Percentiles rank a stretch among this genome's conserved stretches.
Conservation (phyloP, 2,329 filamentous ascomycete species). For the Colletotrichum paranaense region DNA sequence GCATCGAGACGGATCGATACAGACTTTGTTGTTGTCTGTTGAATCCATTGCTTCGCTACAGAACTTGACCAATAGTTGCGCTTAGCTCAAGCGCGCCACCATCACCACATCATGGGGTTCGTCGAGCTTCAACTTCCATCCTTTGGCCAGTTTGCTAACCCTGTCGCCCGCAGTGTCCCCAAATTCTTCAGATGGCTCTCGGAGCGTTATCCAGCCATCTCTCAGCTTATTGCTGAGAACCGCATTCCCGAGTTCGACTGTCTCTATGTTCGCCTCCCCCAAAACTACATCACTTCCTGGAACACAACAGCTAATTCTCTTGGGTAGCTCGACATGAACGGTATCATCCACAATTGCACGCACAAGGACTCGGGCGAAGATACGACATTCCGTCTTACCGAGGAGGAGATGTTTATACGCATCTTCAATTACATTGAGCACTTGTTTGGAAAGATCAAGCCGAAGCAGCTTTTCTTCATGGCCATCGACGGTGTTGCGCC, state of each 20-base stretch:
- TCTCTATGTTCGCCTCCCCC: conserved; percentile 74
- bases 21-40: background rate
- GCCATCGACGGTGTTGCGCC: conserved; percentile 98
- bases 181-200: conserved; percentile 99
- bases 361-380: conserved; percentile 92
- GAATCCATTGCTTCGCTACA: background rate
- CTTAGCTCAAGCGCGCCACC: conserved; percentile 28
- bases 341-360: conserved; percentile 99
- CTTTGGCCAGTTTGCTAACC: conserved; percentile 16
- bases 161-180: conserved; percentile 65
- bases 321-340: conserved; percentile 90
- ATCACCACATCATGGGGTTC: conserved; percentile 44
- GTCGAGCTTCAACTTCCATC: conserved; percentile 9
- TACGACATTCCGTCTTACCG: conserved; percentile 89
- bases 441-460: conserved; percentile 98
- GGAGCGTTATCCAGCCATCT: conserved; percentile 98
- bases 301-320: conserved; percentile 47
- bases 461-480: conserved; percentile 99
- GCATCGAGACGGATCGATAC: conserved; percentile 8
- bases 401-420: conserved; percentile 99
- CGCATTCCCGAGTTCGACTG: conserved; percentile 99
- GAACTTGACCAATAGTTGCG: conserved; percentile 7
- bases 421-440: conserved; percentile 99
- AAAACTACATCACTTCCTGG: conserved; percentile 37
- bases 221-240: conserved; percentile 97